Conservation (phyloP, 2,329 filamentous ascomycete genomes). For the Aureobasidium lini region DNA sequence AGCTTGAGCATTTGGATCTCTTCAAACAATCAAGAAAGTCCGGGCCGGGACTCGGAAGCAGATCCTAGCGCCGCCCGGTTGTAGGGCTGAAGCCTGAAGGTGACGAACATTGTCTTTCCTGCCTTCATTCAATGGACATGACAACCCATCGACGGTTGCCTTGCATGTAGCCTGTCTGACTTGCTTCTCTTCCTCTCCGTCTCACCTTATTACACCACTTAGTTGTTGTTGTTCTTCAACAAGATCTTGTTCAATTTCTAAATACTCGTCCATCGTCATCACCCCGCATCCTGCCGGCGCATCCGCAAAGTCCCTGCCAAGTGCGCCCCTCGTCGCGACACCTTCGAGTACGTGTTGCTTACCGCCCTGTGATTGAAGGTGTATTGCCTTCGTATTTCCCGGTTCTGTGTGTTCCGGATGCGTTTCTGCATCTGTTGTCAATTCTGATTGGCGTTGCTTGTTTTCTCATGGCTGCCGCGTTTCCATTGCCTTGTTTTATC, state of each 20-base stretch:
- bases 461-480: background rate
- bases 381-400: background rate
- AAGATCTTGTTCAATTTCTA: background rate
- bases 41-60: constrained; percentile 2
- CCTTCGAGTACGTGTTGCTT: constrained; percentile 7
- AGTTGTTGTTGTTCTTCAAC: background rate
- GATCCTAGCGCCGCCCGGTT: background rate
- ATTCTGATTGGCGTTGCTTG: background rate
- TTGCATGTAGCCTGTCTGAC: background rate
- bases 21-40: background rate
- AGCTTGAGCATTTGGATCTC: background rate
- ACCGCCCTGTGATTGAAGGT: background rate
- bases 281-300: background rate
- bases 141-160: background rate
- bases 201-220: background rate
- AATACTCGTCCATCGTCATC: background rate
- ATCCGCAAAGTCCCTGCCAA: constrained; percentile 2
- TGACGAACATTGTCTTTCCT: background rate
- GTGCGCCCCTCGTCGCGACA: background rate
- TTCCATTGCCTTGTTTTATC: background rate
- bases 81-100: background rate
- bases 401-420: background rate
- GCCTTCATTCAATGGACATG: background rate
- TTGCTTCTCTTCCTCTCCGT: background rate
- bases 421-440: background rate